A percentile compares a stretch with the other conserved stretches of the same genome.
phyloP scores from a whole-genome alignment of 805 yeast species.

The Dipodascus albidus region DNA sequence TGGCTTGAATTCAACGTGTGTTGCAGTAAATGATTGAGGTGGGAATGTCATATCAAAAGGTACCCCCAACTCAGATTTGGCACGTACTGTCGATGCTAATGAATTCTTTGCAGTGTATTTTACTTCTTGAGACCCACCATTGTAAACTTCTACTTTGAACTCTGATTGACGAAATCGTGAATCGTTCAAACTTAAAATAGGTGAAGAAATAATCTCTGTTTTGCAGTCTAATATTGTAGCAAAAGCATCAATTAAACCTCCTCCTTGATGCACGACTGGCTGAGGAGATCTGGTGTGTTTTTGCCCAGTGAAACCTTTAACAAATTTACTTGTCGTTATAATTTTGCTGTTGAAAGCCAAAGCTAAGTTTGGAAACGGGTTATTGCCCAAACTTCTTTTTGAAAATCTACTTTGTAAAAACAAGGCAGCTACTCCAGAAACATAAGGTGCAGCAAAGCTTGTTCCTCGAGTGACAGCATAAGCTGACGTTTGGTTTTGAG shows the following conservation, averaged over 20 bases:
- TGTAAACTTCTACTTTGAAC: not conserved
- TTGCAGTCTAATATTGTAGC: constrained; percentile 3
- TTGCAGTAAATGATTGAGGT: not conserved
- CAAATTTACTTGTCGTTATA: not conserved
- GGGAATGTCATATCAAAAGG: not conserved
- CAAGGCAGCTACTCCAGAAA: constrained; percentile 15
- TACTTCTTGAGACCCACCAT: not conserved
- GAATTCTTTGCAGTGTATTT: not conserved
- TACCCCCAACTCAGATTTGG: not conserved
- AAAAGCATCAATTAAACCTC: constrained; percentile 14
- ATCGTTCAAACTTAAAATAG: not conserved
- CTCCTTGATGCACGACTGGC: constrained; percentile 16
- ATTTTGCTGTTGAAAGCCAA: not conserved
- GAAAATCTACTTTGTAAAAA: constrained; percentile 4
- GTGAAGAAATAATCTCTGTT: not conserved
- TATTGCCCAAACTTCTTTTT: not conserved
- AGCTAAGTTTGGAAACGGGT: constrained; percentile 2
- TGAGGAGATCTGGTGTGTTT: not conserved
- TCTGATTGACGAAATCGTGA: not conserved
- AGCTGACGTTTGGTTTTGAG: not conserved
- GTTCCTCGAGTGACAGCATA: constrained; percentile 13
- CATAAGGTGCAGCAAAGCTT: constrained; percentile 14
- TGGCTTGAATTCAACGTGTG: not conserved
- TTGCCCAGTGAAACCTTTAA: not conserved
- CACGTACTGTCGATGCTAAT: not conserved